A percentile compares a stretch with the other conserved stretches of the same genome.
These are phyloP conservation scores for Fusarium succisae DNA, from an alignment of 2,329 filamentous ascomycete genomes.

Conservation along the genomic window DNA sequence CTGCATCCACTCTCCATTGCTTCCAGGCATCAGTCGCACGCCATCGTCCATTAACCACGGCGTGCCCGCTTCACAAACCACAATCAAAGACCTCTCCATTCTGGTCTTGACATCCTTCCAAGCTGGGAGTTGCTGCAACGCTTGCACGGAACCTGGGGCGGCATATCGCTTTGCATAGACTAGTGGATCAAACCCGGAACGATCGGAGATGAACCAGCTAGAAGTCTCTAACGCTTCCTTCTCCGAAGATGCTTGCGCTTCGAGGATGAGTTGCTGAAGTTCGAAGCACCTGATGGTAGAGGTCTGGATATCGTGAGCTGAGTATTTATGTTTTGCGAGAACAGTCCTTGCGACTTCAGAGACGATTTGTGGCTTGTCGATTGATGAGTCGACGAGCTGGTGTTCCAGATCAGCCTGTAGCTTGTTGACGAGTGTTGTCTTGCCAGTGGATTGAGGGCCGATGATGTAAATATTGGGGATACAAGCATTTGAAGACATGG, in stretches of 20 bases:
- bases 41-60: constrained; percentile 27
- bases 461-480: constrained; percentile 51
- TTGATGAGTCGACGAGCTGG: background rate
- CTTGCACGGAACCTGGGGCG: constrained; percentile 35
- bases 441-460: constrained; percentile 57
- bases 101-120: constrained; percentile 46
- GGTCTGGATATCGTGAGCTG: constrained; percentile 46
- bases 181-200: constrained; percentile 55
- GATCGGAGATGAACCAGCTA: constrained; percentile 53
- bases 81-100: constrained; percentile 48
- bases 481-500: background rate
- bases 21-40: constrained; percentile 26
- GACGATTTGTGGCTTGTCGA: constrained; percentile 41
- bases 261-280: constrained; percentile 52
- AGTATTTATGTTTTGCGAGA: constrained; percentile 46
- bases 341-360: constrained; percentile 52
- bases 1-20: background rate
- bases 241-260: constrained; percentile 48
- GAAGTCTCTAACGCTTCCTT: constrained; percentile 6
- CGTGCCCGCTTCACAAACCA: constrained; percentile 49
- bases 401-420: constrained; percentile 41
- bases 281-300: constrained; percentile 42
- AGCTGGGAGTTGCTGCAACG: constrained; percentile 17
- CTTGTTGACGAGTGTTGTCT: constrained; percentile 53
- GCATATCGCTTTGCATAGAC: constrained; percentile 50